Evolutionary conservation across 805 yeast genomes (phyloP).

Genomic region (Zygoascus ofunaensis): DNA sequence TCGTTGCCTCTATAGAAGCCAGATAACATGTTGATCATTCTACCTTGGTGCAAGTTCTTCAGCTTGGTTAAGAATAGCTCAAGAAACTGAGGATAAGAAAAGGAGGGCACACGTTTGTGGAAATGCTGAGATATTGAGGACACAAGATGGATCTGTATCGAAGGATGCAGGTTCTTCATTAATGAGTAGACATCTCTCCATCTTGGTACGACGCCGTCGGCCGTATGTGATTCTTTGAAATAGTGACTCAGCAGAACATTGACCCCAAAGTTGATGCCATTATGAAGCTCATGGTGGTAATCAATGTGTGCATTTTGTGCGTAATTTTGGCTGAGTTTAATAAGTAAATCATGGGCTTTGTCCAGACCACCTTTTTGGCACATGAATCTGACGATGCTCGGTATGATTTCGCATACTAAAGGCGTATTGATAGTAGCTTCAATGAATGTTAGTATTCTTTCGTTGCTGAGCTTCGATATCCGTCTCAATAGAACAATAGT

Average conservation of each 20-base stretch:
- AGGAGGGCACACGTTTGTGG: constrained; percentile 8
- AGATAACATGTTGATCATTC: constrained; percentile 4
- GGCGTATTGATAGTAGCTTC: constrained; percentile 4
- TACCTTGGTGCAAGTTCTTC: constrained; percentile 4
- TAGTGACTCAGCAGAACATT: constrained; percentile 7
- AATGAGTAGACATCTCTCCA: constrained; percentile 8
- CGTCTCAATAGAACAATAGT: neutral
- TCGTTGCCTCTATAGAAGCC: constrained; percentile 9
- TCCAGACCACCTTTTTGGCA: neutral
- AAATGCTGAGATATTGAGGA: constrained; percentile 10
- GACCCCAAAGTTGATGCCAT: constrained; percentile 12
- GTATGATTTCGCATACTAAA: constrained; percentile 7
- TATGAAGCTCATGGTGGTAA: constrained; percentile 1
- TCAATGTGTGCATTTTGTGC: neutral
- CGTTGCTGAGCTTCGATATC: neutral
- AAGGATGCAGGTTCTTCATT: constrained; percentile 6
- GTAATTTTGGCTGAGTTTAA: constrained; percentile 4
- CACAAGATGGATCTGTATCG: constrained; percentile 6
- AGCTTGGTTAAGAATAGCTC: constrained; percentile 10
- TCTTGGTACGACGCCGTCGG: neutral
- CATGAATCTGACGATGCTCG: constrained; percentile 5
- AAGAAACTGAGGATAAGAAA: constrained; percentile 6
- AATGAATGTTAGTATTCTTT: neutral
- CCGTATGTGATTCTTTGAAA: neutral
- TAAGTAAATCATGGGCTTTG: constrained; percentile 9